Evolutionary conservation across 129 eudicot genomes (phyloP), one percentile per base, ranked within the genome.

Genomic region (Centella asiatica): DNA sequence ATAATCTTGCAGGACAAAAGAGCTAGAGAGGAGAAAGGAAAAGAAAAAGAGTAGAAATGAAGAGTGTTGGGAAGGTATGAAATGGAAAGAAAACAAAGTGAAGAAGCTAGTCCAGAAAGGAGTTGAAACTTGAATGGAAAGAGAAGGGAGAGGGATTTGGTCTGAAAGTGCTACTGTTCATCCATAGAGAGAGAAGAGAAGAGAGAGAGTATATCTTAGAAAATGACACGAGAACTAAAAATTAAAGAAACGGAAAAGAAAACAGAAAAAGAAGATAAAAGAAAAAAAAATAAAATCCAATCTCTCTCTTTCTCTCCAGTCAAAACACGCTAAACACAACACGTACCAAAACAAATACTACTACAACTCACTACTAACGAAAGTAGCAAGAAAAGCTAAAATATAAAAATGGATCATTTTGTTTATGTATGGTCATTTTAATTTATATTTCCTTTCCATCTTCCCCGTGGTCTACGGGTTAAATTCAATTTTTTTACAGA

Each of bases 141-240:
- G 25, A n/a, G n/a, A 46, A 27, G 69, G 47, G 31, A 33, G 67
- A 66, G 69, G 80, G 70, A n/a, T n/a, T n/a, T n/a, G n/a, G n/a
- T n/a, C n/a, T 70, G 58, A 26, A 26, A 52, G n/a, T n/a, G n/a
- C n/a, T n/a, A n/a, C n/a, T n/a, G n/a, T n/a, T n/a, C n/a, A n/a
- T n/a, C n/a, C n/a, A n/a, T n/a, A n/a, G n/a, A n/a, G n/a, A n/a
- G n/a, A n/a, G n/a, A n/a, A n/a, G n/a, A n/a, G n/a, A n/a, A n/a
- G n/a, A n/a, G n/a, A n/a, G 78, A 87, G 83, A 74, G 83, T 79
- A 75, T 77, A 81, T 79, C 66, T 79, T 27, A 54, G 94, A 88
- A 81, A 88, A 84, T 81, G 96, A 88, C 94, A 88, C 69, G 77
- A 76, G 82, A 81, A 75, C 76, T n/a, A n/a, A n/a, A n/a, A n/a